Percentiles rank a stretch among this genome's conserved stretches.
phyloP scores from a whole-genome alignment of 306 rosid genomes.

The Cotoneaster glaucophyllus region DNA sequence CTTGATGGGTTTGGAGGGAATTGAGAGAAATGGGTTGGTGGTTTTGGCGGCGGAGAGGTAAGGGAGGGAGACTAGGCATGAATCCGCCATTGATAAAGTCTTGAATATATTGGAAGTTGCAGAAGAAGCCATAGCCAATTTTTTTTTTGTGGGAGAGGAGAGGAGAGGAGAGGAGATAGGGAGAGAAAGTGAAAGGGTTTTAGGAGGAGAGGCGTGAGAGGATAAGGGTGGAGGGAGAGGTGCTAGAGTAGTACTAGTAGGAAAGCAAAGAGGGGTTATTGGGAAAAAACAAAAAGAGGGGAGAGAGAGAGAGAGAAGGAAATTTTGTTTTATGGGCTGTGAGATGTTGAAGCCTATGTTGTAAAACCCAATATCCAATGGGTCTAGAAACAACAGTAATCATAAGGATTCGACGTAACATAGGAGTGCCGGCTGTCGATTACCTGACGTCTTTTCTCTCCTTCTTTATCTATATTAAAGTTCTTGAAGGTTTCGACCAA shows the following conservation, averaged over 20 bases:
- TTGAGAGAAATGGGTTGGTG: conserved; percentile 32
- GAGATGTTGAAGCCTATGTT: background rate
- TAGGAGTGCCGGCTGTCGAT: no score
- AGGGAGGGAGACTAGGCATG: conserved; percentile 46
- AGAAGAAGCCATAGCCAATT: conserved; percentile 31
- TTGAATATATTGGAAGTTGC: conserved; percentile 38
- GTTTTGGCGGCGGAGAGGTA: conserved; percentile 36
- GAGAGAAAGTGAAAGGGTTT: conserved; percentile 15
- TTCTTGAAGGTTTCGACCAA: no score
- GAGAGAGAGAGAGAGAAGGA: background rate
- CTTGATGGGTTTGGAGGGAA: conserved; percentile 36
- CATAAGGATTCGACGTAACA: no score
- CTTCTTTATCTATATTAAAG: no score
- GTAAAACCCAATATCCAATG: background rate
- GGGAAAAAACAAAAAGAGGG: background rate
- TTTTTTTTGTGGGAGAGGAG: background rate
- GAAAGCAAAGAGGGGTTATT: conserved; percentile 3
- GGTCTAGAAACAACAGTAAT: no score
- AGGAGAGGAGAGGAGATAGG: background rate
- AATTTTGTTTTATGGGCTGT: background rate
- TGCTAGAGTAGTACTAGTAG: background rate
- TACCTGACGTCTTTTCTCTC: no score
- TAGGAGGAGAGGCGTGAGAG: conserved; percentile 23
- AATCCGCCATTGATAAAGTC: conserved; percentile 48
- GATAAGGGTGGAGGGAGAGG: conserved; percentile 34